phyloP scores from a whole-genome alignment of 495 filamentous ascomycete genomes.

The Chaetomium cochliodes region DNA sequence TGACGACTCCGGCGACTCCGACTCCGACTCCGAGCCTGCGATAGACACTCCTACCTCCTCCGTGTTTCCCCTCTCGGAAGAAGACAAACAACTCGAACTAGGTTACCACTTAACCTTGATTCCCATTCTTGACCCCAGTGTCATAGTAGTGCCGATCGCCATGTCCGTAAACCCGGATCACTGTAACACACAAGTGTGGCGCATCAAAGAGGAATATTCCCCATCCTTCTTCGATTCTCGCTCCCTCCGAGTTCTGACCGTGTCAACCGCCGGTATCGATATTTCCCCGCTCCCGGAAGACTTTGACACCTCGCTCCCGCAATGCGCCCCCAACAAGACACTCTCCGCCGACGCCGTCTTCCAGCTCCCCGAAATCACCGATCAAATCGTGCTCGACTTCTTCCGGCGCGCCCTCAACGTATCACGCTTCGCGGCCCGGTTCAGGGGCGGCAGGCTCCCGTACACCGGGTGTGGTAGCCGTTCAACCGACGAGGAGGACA shows the following conservation, averaged over 20 bases:
- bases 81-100: neutral
- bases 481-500: neutral
- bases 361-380: constrained; percentile 10
- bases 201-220: neutral
- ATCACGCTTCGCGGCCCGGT: constrained; percentile 6
- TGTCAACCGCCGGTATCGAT: constrained; percentile 1
- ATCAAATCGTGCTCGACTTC: constrained; percentile 12
- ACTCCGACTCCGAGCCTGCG: constrained; percentile 7
- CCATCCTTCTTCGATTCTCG: neutral
- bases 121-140: neutral
- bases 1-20: constrained; percentile 5
- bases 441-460: neutral
- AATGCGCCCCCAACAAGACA: neutral
- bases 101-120: neutral
- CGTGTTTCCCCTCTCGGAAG: neutral
- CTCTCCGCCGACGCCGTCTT: constrained; percentile 16
- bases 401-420: constrained; percentile 18
- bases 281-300: neutral
- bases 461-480: neutral
- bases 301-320: neutral
- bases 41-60: neutral
- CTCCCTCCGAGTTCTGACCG: constrained; percentile 5
- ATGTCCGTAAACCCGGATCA: too few relatives aligned
- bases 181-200: too few relatives aligned
- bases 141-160: constrained; percentile 6